Conservation (phyloP, 257 asterid genomes). For the Knoxia roxburghii region DNA sequence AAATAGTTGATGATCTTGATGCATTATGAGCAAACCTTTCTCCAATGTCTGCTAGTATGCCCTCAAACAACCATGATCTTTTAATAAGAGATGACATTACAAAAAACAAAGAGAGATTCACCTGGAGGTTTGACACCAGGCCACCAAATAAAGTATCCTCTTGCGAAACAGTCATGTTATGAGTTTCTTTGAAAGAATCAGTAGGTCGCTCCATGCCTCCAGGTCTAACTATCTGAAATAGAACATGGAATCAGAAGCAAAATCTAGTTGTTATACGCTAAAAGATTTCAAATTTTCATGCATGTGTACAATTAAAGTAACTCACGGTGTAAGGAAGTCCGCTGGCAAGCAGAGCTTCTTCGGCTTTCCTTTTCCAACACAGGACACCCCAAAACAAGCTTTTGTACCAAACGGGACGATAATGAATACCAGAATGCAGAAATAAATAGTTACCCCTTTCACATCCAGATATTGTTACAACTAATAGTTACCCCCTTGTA, state of each 20-base stretch:
- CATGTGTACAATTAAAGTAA: conserved; percentile 17
- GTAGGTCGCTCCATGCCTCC: conserved; percentile 99
- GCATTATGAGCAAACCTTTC: background rate
- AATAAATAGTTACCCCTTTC: background rate
- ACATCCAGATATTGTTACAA: conserved; percentile 11
- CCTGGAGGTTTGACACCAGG: conserved; percentile 92
- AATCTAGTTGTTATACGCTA: conserved; percentile 2
- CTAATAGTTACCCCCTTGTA: conserved; percentile 1
- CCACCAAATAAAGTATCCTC: conserved; percentile 94
- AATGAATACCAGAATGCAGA: conserved; percentile 6
- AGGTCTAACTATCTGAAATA: conserved; percentile 82
- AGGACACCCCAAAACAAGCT: conserved; percentile 99
- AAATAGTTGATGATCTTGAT: background rate
- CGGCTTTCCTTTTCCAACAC: conserved; percentile 86
- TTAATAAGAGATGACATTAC: background rate
- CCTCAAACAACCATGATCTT: background rate
- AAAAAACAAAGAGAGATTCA: conserved; percentile 30
- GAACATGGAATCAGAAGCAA: conserved; percentile 15
- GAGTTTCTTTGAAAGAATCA: conserved; percentile 90
- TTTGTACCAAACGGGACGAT: conserved; percentile 15
- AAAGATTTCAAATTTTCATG: background rate
- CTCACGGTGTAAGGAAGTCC: conserved; percentile 87
- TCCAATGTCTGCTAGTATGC: background rate
- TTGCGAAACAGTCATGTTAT: conserved; percentile 61
- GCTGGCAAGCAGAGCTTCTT: conserved; percentile 85